Evolutionary conservation across 1,284 basidiomycete species (phyloP).

Genomic region (Pholiota adiposa): DNA sequence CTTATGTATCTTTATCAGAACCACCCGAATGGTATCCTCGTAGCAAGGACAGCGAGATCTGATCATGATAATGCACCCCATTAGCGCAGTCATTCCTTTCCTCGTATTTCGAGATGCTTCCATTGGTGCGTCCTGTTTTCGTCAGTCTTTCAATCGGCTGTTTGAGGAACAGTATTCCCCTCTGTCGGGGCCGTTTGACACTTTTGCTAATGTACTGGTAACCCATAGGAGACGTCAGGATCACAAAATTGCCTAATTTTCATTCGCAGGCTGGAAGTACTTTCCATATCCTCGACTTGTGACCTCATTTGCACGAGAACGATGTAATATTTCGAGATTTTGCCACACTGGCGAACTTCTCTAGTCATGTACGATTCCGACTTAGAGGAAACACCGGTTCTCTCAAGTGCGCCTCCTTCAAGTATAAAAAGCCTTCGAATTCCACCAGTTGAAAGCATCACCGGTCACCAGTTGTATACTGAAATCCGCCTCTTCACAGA

Average conservation of each 20-base stretch:
- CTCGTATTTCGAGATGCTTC: neutral
- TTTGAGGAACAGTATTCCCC: slow-evolving; percentile 13
- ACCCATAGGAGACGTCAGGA: slow-evolving; percentile 1
- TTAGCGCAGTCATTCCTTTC: neutral
- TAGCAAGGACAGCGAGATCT: neutral
- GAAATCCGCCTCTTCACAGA: slow-evolving; percentile 1
- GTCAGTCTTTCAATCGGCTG: slow-evolving; percentile 12
- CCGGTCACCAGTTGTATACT: slow-evolving; percentile 5
- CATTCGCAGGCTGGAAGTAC: neutral
- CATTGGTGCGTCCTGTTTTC: neutral
- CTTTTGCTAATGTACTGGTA: neutral
- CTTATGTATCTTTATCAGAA: neutral
- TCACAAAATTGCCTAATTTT: slow-evolving; percentile 6
- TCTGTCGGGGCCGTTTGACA: neutral
- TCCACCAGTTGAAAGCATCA: slow-evolving; percentile 8
- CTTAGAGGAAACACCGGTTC: neutral
- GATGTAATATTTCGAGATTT: neutral
- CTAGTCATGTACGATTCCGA: neutral
- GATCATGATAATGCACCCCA: neutral
- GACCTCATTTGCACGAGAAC: slow-evolving; percentile 4
- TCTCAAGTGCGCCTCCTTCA: neutral
- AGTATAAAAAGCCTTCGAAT: slow-evolving; percentile 23
- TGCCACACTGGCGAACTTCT: slow-evolving; percentile 1
- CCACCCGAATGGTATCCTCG: slow-evolving; percentile 3
- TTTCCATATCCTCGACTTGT: slow-evolving; percentile 3